Evolutionary conservation across 2,329 filamentous ascomycete genomes (phyloP).

Genomic region (Neofusicoccum ribis): DNA sequence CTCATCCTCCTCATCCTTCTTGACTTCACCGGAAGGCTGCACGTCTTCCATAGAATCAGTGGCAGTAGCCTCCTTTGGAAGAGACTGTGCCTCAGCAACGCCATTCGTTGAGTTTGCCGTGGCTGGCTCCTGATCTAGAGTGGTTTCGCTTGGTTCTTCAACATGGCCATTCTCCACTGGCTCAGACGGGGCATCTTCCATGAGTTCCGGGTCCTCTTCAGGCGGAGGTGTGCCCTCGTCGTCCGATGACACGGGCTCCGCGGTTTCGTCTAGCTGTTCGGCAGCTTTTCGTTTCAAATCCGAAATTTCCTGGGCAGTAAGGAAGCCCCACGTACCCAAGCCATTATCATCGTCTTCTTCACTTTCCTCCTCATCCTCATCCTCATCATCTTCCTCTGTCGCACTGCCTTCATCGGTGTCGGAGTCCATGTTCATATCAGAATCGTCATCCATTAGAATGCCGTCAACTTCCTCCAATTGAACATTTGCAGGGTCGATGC

Average conservation of each 20-base stretch:
- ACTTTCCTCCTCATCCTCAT: conserved; percentile 45
- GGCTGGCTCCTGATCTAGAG: not conserved
- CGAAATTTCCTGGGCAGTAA: conserved; percentile 14
- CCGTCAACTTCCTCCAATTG: conserved; percentile 44
- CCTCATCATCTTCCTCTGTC: conserved; percentile 29
- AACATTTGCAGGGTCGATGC: conserved; percentile 38
- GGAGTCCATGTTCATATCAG: conserved; percentile 14
- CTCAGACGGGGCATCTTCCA: not conserved
- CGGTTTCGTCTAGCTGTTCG: conserved; percentile 25
- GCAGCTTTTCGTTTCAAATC: conserved; percentile 18
- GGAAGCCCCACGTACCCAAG: conserved; percentile 15
- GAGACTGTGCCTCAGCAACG: not conserved
- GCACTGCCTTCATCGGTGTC: conserved; percentile 25
- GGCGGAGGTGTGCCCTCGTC: conserved; percentile 4
- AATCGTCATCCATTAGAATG: conserved; percentile 32
- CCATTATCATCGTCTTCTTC: conserved; percentile 35
- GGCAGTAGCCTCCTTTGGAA: not conserved
- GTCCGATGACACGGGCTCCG: conserved; percentile 35
- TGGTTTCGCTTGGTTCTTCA: not conserved
- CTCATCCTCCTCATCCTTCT: conserved; percentile 18
- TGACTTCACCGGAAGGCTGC: not conserved
- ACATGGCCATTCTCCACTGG: conserved; percentile 1
- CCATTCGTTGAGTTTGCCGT: not conserved
- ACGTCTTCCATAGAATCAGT: conserved; percentile 1
- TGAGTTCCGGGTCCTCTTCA: conserved; percentile 2